Evolutionary conservation across 1,284 basidiomycete species (phyloP), one percentile per base, ranked within the genome.

Genomic region (Ustilago esculenta): DNA sequence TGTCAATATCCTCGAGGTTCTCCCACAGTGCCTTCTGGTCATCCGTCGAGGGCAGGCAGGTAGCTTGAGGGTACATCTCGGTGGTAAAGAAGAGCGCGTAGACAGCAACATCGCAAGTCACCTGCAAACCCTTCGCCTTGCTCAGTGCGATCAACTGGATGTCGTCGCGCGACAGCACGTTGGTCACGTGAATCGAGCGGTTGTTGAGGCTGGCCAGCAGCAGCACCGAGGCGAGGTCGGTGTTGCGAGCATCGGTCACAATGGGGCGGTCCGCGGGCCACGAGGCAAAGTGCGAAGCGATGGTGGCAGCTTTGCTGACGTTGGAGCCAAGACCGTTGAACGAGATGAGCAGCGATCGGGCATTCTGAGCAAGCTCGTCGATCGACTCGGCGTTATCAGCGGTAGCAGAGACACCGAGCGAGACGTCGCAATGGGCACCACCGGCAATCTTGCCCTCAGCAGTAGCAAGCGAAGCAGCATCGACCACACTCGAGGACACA

Each of bases 101-200:
- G 32, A 98, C 87, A 9, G 94, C 89, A 30, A 97, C 92, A 76
- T 99, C 96, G 82, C 95, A 98, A 2, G 94, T 98, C 57, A 98
- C 95, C 79, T 92, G 90, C 73, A 98, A 87, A 24, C 90, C 87
- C 85, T 95, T 96, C 51, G 90, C 90, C 85, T 98, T 99, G 86
- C 92, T 93, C 46, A 99, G 86, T 6, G 90, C 89, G 81, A 99
- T 98, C 58, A 99, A 85, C 34, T 90, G 85, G 52, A 99, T 86
- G 82, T 98, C 96, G 63, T 94, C 94, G 74, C 88, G 87, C 64
- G 87, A 90, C 70, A 90, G 89, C 32, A 98, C 92, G 76, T 95
- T 91, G n/a, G 92, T 94, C 66, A 98, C 88, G 83, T 99, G 95
- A 27, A 98, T 88, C 75, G 88, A 89, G 65, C 94, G 89, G 80